phyloP scores from a whole-genome alignment of 495 filamentous ascomycete species.

The Podospora sp. region DNA sequence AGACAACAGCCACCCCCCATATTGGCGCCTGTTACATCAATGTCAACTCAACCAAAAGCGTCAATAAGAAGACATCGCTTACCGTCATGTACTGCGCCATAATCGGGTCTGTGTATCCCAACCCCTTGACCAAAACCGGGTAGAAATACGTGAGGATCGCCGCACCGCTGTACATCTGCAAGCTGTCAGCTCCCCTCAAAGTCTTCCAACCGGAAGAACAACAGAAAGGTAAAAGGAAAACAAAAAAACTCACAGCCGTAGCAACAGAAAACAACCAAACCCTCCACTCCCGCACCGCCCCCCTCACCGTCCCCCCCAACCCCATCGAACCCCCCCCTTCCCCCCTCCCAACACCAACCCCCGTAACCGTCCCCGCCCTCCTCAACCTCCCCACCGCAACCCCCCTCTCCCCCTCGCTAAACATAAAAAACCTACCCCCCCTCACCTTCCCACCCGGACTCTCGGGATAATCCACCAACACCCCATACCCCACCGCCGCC shows the following conservation, averaged over 20 bases:
- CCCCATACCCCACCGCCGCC: conserved; percentile 52
- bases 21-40: conserved; percentile 34
- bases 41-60: neutral
- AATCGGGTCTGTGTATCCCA: conserved; percentile 47
- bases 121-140: conserved; percentile 50
- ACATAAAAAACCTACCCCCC: too few species aligned
- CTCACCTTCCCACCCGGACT: conserved; percentile 52
- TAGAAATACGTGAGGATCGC: conserved; percentile 53
- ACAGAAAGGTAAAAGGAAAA: too few species aligned
- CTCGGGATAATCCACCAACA: conserved; percentile 58
- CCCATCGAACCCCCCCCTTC: conserved; percentile 8
- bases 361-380: conserved; percentile 22
- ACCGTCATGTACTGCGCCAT: conserved; percentile 46
- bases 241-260: neutral
- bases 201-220: too few species aligned
- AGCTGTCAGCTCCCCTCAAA: neutral
- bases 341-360: neutral
- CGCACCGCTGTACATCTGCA: neutral
- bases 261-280: conserved; percentile 7
- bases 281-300: conserved; percentile 15
- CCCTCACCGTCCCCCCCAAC: neutral
- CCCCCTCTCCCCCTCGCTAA: conserved; percentile 57
- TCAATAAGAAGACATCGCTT: neutral
- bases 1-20: conserved; percentile 48
- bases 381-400: conserved; percentile 40